Percentiles rank a stretch among this genome's conserved stretches.
Evolutionary conservation across 2,329 filamentous ascomycete genomes (phyloP).

Genomic region (Ophiostoma tasmaniense): DNA sequence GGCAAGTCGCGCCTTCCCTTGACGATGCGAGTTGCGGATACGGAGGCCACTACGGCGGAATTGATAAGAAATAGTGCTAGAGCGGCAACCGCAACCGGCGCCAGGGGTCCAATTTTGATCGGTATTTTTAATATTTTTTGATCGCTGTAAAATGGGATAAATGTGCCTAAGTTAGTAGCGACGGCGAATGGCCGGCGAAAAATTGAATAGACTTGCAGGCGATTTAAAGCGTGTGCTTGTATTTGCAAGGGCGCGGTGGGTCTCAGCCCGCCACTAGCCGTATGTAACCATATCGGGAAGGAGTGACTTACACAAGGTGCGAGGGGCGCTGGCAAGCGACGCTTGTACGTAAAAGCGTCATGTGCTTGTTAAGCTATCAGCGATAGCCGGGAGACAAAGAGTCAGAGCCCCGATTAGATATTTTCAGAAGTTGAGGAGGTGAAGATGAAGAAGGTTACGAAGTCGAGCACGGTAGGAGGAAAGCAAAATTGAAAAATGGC

Average conservation of each 20-base stretch:
- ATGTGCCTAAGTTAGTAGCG: not conserved
- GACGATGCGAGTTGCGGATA: constrained; percentile 1
- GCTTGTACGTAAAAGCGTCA: constrained; percentile 13
- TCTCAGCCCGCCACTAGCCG: constrained; percentile 13
- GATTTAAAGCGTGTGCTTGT: not conserved
- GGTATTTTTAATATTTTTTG: not conserved
- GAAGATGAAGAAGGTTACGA: not conserved
- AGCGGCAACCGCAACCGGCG: constrained; percentile 14
- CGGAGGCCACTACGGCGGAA: not conserved
- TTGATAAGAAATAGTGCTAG: constrained; percentile 2
- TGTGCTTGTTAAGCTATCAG: constrained; percentile 3
- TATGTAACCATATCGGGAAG: constrained; percentile 10
- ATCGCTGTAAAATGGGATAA: not conserved
- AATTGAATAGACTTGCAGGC: not conserved
- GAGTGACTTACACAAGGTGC: not conserved
- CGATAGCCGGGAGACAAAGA: not conserved
- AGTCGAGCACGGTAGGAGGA: too few species aligned
- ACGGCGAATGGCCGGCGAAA: not conserved
- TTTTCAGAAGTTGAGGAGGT: too few species aligned
- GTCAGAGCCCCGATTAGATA: too few species aligned
- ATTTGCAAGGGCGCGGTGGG: not conserved
- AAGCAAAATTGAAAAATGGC: not conserved
- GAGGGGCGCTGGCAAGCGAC: not conserved
- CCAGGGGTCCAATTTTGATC: constrained; percentile 3
- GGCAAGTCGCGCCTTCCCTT: not conserved